Percentiles rank a stretch among this genome's conserved stretches.
Conservation (phyloP, 1,284 basidiomycete genomes). For the Cronartium ribicola region DNA sequence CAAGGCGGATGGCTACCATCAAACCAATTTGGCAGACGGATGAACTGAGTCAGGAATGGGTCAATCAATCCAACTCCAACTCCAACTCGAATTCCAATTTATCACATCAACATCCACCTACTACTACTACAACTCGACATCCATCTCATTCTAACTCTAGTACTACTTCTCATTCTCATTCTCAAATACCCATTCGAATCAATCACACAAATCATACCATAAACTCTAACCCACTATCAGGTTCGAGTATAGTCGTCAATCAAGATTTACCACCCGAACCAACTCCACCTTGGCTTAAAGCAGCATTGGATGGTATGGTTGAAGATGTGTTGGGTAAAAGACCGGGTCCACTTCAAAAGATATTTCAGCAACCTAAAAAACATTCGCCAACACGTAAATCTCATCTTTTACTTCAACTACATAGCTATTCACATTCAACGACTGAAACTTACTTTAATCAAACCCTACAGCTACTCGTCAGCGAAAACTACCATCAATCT, state of each 20-base stretch:
- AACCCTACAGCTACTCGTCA: no score
- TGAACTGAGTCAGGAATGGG: slow-evolving; percentile 42
- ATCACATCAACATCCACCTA: slow-evolving; percentile 1
- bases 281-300: slow-evolving; percentile 36
- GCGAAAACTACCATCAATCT: no score
- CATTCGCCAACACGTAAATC: not conserved
- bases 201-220: not conserved
- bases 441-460: no score
- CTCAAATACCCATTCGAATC: not conserved
- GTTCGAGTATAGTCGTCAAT: slow-evolving; percentile 26
- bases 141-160: not conserved
- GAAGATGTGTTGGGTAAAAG: slow-evolving; percentile 23
- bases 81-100: not conserved
- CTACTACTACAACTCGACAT: slow-evolving; percentile 1
- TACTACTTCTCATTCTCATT: slow-evolving; percentile 2
- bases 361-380: slow-evolving; percentile 29
- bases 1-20: not conserved
- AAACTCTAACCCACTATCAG: not conserved
- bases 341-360: slow-evolving; percentile 28
- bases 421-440: no score
- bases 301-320: slow-evolving; percentile 39
- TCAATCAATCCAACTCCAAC: slow-evolving; percentile 12
- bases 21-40: slow-evolving; percentile 41
- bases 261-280: slow-evolving; percentile 1
- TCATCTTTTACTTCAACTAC: no score